phyloP scores from a whole-genome alignment of 495 filamentous ascomycete species.

The Elaphomyces granulatus region DNA sequence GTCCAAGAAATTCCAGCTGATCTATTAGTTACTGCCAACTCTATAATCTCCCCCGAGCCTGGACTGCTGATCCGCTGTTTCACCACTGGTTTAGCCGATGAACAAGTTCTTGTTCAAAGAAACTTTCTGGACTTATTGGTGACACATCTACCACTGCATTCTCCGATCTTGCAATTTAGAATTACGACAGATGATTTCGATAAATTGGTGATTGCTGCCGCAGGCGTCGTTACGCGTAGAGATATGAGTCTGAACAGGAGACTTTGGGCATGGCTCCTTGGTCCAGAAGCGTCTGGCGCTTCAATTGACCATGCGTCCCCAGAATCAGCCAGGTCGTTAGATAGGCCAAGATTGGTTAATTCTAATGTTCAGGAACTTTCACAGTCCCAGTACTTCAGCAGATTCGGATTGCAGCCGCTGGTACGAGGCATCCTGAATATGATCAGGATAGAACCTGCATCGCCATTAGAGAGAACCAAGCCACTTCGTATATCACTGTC shows the following conservation, averaged over 20 bases:
- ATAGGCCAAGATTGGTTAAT: conserved; percentile 33
- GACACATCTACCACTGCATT: conserved; percentile 80
- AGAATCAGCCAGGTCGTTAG: conserved; percentile 31
- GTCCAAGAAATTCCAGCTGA: conserved; percentile 12
- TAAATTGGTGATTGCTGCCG: conserved; percentile 65
- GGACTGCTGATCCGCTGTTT: conserved; percentile 84
- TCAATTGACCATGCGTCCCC: conserved; percentile 24
- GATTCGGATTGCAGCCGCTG: conserved; percentile 59
- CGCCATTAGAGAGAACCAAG: conserved; percentile 57
- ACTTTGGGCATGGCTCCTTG: conserved; percentile 93
- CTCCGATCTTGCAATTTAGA: conserved; percentile 58
- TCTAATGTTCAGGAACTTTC: conserved; percentile 26
- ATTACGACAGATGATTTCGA: conserved; percentile 63
- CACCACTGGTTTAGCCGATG: conserved; percentile 74
- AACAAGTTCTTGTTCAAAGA: conserved; percentile 80
- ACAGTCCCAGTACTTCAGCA: conserved; percentile 58
- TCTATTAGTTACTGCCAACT: conserved; percentile 39
- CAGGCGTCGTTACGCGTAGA: conserved; percentile 67
- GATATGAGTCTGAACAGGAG: conserved; percentile 95
- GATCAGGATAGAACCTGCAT: conserved; percentile 42
- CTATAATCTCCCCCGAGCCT: conserved; percentile 85
- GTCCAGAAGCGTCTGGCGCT: conserved; percentile 50
- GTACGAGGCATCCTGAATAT: conserved; percentile 61
- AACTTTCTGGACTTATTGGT: conserved; percentile 90
- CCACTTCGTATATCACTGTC: conserved; percentile 88